These are phyloP conservation scores for Kregervanrija delftensis DNA, from an alignment of 805 yeast species.

Conservation along the genomic window DNA sequence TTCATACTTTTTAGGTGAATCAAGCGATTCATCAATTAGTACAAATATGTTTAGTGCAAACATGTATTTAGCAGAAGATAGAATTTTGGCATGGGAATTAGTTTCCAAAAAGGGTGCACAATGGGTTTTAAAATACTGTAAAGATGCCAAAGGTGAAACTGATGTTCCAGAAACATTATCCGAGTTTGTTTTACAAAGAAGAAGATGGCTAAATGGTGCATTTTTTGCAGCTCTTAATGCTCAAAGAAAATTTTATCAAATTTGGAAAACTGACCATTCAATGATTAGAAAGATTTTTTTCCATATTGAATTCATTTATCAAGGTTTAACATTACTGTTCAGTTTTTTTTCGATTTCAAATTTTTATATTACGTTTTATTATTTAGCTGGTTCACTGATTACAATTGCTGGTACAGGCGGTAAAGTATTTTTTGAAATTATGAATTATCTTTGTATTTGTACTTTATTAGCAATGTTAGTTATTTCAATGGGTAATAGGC, in stretches of 20 bases:
- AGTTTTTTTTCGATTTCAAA: conserved; percentile 91
- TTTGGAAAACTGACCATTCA: conserved; percentile 88
- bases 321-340: conserved; percentile 70
- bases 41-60: conserved; percentile 87
- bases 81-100: conserved; percentile 93
- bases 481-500: conserved; percentile 94
- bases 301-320: conserved; percentile 85
- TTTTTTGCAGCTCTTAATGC: conserved; percentile 93
- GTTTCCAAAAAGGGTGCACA: conserved; percentile 77
- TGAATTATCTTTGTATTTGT: conserved; percentile 80
- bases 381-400: conserved; percentile 80
- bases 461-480: conserved; percentile 83
- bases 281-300: conserved; percentile 69
- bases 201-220: conserved; percentile 98
- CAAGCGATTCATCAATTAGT: conserved; percentile 24
- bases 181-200: conserved; percentile 92
- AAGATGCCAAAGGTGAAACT: conserved; percentile 91
- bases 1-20: conserved; percentile 87
- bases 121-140: conserved; percentile 89
- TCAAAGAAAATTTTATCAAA: conserved; percentile 74
- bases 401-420: conserved; percentile 67
- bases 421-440: conserved; percentile 70
- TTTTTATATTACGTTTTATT: conserved; percentile 87
- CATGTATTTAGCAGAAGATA: conserved; percentile 96
- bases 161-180: conserved; percentile 94